Base-by-base conservation (phyloP, 331 rosid genomes). In the Pyracantha coccinea region DNA sequence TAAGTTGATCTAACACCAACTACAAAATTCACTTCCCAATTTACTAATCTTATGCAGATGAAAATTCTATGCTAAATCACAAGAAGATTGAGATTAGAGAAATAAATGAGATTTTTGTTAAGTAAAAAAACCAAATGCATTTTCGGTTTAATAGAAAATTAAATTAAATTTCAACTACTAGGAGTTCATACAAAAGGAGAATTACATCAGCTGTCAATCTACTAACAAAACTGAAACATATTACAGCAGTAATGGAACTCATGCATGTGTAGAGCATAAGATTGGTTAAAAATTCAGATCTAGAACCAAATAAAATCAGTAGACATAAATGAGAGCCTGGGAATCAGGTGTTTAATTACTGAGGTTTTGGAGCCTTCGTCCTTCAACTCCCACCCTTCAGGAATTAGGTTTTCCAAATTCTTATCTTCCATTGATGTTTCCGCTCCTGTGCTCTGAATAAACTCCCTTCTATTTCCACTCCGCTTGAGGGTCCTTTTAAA, bases 311-410 rank as follows among this genome's bases (percentile, higher is more conserved):
- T 14, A 74, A 53, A 17, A 66, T 25, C 33, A 21, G 41, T 19
- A 35, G 38, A 7, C 55, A 66, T 3, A 54, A 41, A 15, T 25
- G 13, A 25, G 21, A 31, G 27, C 21, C 12, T 16, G 44, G 57
- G n/a, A 35, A 27, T 53, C 29, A 35, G 17, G 69, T 35, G 17
- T 64, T 41, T 21, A 55, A 57, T 73, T 78, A 78, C 82, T 55
- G 8, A 44, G 25, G n/a, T 12, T 57, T 41, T 32, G n/a, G 70
- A 64, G 28, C 78, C 74, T 41, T 72, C 78, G 12, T 13, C 55
- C 69, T 44, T 72, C 19, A 57, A 59, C 65, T 41, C 33, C 74
- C 78, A 79, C 28, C 78, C 63, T 2, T 17, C 41, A 29, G 82
- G 82, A 64, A 78, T 41, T 32, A 12, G 62, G 6, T 13, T 2